These are phyloP conservation scores for Polytolypa hystricis DNA, from an alignment of 2,329 filamentous ascomycete genomes.

Conservation along the genomic window DNA sequence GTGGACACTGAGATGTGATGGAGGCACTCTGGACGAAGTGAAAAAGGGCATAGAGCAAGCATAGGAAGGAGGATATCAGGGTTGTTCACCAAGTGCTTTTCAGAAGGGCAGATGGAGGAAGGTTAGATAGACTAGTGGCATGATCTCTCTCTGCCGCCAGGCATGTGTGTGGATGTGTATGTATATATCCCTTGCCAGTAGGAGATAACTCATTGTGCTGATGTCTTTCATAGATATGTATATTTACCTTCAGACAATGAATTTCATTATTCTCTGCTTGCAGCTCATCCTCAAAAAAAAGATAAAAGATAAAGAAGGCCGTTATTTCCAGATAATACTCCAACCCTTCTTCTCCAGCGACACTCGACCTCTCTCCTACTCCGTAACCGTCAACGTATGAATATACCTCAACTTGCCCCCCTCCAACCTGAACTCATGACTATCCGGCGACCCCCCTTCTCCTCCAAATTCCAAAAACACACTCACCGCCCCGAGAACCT, in stretches of 20 bases:
- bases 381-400: not conserved
- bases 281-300: no score
- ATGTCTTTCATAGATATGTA: no score
- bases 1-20: not conserved
- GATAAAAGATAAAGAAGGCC: not conserved
- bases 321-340: no score
- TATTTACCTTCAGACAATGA: no score
- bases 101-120: no score
- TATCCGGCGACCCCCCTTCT: not conserved
- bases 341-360: no score
- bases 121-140: no score
- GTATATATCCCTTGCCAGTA: no score
- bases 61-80: not conserved
- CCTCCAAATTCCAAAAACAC: conserved; percentile 1
- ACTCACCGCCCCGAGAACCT: not conserved
- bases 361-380: not conserved
- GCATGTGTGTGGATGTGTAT: no score
- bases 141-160: no score
- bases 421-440: not conserved
- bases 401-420: not conserved
- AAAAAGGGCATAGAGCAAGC: not conserved
- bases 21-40: not conserved
- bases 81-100: no score
- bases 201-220: no score
- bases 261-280: not conserved